These are phyloP conservation scores for Pezicula radicicola DNA, from an alignment of 2,329 filamentous ascomycete species.

Conservation along the genomic window DNA sequence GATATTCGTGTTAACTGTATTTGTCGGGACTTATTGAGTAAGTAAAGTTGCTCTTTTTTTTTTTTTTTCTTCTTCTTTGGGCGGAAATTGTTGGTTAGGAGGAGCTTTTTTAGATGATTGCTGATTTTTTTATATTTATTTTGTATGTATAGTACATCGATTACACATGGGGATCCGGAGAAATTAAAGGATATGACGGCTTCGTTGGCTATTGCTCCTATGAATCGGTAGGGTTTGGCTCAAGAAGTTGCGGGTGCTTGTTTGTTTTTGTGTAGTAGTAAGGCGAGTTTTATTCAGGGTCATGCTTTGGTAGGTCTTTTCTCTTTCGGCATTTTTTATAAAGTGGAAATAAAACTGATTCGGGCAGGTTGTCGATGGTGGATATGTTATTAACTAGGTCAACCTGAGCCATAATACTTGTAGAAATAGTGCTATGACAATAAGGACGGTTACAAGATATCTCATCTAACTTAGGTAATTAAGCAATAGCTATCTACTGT, in stretches of 20 bases:
- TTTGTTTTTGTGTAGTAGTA: conserved; percentile 41
- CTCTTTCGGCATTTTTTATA: conserved; percentile 31
- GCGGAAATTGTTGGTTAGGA: too few relatives aligned
- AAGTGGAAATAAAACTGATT: not conserved
- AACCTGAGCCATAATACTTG: too few relatives aligned
- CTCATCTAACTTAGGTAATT: too few relatives aligned
- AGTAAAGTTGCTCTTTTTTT: conserved; percentile 3
- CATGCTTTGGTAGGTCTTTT: conserved; percentile 40
- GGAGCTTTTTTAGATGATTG: too few relatives aligned
- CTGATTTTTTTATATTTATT: not conserved
- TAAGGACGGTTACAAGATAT: too few relatives aligned
- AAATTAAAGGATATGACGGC: conserved; percentile 22
- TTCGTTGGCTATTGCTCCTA: conserved; percentile 30
- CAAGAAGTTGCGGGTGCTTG: conserved; percentile 45
- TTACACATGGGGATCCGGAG: conserved; percentile 35
- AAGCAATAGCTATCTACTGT: too few relatives aligned
- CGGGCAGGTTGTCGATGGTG: conserved; percentile 33
- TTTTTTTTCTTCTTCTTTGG: too few relatives aligned
- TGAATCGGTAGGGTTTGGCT: conserved; percentile 37
- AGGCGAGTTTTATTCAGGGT: conserved; percentile 43
- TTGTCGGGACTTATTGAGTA: conserved; percentile 41
- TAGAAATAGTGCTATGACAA: too few relatives aligned
- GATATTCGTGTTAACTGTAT: conserved; percentile 44
- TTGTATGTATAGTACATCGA: conserved; percentile 33
- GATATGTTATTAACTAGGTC: conserved; percentile 38